Percentiles rank a stretch among this genome's conserved stretches.
phyloP scores from a whole-genome alignment of 192 early-diverging fungal genomes.

The Thamnidium elegans region DNA sequence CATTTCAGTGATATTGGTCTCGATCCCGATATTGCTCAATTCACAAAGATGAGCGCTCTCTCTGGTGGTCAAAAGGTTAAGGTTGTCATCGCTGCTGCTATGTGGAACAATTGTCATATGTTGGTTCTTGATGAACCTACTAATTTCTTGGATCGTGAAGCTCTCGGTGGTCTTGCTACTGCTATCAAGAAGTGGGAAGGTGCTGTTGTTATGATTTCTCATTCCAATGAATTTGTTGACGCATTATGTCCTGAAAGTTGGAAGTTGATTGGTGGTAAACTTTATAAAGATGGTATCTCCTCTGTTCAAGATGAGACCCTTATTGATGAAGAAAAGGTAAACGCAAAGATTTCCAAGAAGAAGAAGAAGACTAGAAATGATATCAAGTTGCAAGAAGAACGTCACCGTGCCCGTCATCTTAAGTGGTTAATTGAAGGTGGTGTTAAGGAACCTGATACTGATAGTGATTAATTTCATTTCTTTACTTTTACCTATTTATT shows the following conservation, averaged over 20 bases:
- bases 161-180: slow-evolving; percentile 69
- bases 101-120: slow-evolving; percentile 87
- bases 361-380: slow-evolving; percentile 57
- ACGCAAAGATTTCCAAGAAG: slow-evolving; percentile 49
- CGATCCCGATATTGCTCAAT: slow-evolving; percentile 72
- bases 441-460: slow-evolving; percentile 32
- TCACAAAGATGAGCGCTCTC: slow-evolving; percentile 72
- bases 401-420: slow-evolving; percentile 48
- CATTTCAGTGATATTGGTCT: slow-evolving; percentile 75
- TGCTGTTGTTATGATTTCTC: slow-evolving; percentile 80
- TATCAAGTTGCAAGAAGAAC: slow-evolving; percentile 45
- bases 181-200: slow-evolving; percentile 73
- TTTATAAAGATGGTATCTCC: slow-evolving; percentile 43
- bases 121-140: slow-evolving; percentile 69
- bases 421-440: slow-evolving; percentile 44
- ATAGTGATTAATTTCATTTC: slow-evolving; percentile 19
- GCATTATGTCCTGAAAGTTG: slow-evolving; percentile 71
- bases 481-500: slow-evolving; percentile 3
- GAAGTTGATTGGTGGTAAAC: slow-evolving; percentile 57
- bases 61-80: slow-evolving; percentile 87
- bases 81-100: slow-evolving; percentile 78
- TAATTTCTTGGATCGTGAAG: slow-evolving; percentile 74
- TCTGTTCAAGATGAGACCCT: slow-evolving; percentile 42
- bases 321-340: slow-evolving; percentile 45
- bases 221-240: slow-evolving; percentile 70